Conservation (phyloP, 2,329 filamentous ascomycete genomes). For the Acephala macrosclerotiorum region DNA sequence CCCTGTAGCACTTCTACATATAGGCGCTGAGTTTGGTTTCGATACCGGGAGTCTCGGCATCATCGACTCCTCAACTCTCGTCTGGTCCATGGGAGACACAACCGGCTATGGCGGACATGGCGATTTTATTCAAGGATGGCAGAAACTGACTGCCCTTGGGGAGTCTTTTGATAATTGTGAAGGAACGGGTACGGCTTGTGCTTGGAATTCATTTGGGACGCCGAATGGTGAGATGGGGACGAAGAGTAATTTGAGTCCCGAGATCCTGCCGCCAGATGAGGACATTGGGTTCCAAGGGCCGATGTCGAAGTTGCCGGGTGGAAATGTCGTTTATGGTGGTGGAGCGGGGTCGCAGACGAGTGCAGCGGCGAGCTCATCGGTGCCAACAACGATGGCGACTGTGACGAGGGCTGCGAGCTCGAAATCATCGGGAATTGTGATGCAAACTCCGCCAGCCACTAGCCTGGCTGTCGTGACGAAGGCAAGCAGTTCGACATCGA, state of each 20-base stretch:
- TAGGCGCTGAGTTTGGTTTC: constrained; percentile 30
- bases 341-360: background rate
- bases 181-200: constrained; percentile 13
- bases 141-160: constrained; percentile 16
- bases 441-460: background rate
- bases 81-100: constrained; percentile 28
- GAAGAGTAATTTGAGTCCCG: constrained; percentile 1
- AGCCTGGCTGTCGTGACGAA: background rate
- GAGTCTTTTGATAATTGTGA: constrained; percentile 23
- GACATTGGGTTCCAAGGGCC: constrained; percentile 26
- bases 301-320: constrained; percentile 22
- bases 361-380: background rate
- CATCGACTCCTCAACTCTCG: constrained; percentile 20
- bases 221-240: constrained; percentile 10
- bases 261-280: constrained; percentile 16
- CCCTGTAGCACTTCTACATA: constrained; percentile 25
- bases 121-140: constrained; percentile 33
- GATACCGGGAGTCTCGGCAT: constrained; percentile 20
- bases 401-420: background rate
- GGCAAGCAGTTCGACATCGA: no score
- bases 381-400: background rate
- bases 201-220: constrained; percentile 20
- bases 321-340: constrained; percentile 19
- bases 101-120: constrained; percentile 30
- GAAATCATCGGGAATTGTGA: background rate